These are phyloP conservation scores for Cryptococcus depauperatus DNA, from an alignment of 1,284 basidiomycete species.

Conservation along the genomic window DNA sequence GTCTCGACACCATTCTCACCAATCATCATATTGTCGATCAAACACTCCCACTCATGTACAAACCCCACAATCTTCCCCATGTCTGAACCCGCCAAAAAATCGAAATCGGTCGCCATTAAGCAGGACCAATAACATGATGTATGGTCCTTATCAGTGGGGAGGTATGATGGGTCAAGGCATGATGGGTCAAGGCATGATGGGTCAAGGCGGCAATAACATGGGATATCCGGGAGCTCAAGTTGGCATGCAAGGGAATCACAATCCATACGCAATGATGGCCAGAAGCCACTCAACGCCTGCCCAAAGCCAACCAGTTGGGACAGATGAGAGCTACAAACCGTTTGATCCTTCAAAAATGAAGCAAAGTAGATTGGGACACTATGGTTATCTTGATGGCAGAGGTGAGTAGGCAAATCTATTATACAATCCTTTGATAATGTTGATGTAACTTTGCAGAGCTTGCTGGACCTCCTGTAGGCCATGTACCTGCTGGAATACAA, in stretches of 20 bases:
- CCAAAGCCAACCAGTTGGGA: not conserved
- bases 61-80: slow-evolving; percentile 1
- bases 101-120: slow-evolving; percentile 3
- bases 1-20: not conserved
- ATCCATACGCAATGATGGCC: slow-evolving; percentile 16
- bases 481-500: slow-evolving; percentile 26
- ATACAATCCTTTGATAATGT: not conserved
- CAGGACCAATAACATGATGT: slow-evolving; percentile 14
- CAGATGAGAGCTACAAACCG: slow-evolving; percentile 15
- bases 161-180: slow-evolving; percentile 2
- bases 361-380: slow-evolving; percentile 31
- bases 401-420: slow-evolving; percentile 15
- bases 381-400: slow-evolving; percentile 36
- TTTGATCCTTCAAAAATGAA: slow-evolving; percentile 32
- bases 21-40: not conserved
- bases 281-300: not conserved
- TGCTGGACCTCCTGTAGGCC: slow-evolving; percentile 30
- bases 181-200: slow-evolving; percentile 30
- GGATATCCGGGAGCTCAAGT: not conserved
- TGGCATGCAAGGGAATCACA: slow-evolving; percentile 8
- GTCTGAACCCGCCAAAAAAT: not conserved
- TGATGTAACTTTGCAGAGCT: slow-evolving; percentile 17
- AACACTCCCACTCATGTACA: slow-evolving; percentile 1
- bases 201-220: slow-evolving; percentile 10
- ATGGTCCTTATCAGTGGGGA: slow-evolving; percentile 14